Evolutionary conservation across 2,329 filamentous ascomycete species (phyloP).

Genomic region (Chaetoscypha palmicola): DNA sequence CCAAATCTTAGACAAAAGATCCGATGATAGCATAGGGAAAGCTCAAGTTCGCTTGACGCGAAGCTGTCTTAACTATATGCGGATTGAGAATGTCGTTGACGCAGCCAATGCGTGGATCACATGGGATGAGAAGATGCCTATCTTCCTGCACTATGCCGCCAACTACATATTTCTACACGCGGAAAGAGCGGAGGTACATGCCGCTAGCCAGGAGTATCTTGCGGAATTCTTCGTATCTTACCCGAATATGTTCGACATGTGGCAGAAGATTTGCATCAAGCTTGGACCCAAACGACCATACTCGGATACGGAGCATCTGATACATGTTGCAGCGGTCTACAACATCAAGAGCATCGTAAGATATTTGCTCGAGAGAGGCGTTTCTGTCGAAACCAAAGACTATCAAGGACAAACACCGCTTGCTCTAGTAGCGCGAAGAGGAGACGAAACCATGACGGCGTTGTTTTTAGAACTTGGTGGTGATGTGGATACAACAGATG

Average conservation of each 20-base stretch:
- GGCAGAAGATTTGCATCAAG: slow-evolving; percentile 5
- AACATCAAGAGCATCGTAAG: slow-evolving; percentile 4
- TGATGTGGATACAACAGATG: slow-evolving; percentile 1
- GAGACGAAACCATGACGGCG: slow-evolving; percentile 4
- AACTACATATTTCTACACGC: slow-evolving; percentile 12
- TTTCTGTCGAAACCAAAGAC: slow-evolving; percentile 4
- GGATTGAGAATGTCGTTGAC: slow-evolving; percentile 1
- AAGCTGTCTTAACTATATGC: slow-evolving; percentile 16
- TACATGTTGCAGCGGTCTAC: slow-evolving; percentile 7
- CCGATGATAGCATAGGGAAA: not conserved
- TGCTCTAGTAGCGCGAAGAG: slow-evolving; percentile 5
- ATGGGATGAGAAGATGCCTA: not conserved
- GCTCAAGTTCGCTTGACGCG: slow-evolving; percentile 4
- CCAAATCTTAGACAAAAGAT: not conserved
- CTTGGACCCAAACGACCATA: not conserved
- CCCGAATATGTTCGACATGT: not conserved
- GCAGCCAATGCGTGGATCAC: not conserved
- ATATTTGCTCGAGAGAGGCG: not conserved
- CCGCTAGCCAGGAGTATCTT: slow-evolving; percentile 4
- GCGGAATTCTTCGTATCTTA: not conserved
- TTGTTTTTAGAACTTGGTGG: slow-evolving; percentile 9
- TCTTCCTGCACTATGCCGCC: slow-evolving; percentile 13
- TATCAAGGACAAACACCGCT: slow-evolving; percentile 7
- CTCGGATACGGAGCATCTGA: not conserved
- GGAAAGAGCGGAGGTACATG: slow-evolving; percentile 10